Percentiles rank a stretch among this genome's conserved stretches.
phyloP scores from a whole-genome alignment of 1,139 yeast genomes.

The Saccharomycopsis hybrid region DNA sequence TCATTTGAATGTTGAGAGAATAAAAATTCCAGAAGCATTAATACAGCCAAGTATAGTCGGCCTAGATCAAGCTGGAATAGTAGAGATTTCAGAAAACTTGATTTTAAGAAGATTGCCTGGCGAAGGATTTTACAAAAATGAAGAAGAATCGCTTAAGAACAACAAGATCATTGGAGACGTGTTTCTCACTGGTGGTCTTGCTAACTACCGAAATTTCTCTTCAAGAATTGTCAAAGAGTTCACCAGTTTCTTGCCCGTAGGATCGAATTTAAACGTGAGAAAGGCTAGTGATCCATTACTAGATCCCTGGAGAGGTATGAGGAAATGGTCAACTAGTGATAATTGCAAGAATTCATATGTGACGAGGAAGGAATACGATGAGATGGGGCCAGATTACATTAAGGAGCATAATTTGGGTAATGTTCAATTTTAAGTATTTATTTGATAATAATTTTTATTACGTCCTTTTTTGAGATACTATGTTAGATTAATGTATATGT shows the following conservation, averaged over 20 bases:
- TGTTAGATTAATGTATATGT: too few species aligned
- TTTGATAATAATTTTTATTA: too few species aligned
- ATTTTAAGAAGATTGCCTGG: conserved; percentile 55
- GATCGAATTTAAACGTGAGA: conserved; percentile 54
- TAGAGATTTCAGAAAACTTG: conserved; percentile 68
- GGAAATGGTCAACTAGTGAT: conserved; percentile 56
- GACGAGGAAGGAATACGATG: conserved; percentile 70
- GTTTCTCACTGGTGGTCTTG: conserved; percentile 82
- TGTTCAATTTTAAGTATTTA: conserved; percentile 14
- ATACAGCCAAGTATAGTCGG: conserved; percentile 97
- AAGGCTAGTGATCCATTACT: conserved; percentile 59
- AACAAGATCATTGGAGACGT: conserved; percentile 47
- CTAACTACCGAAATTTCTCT: conserved; percentile 57
- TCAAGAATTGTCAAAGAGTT: conserved; percentile 64
- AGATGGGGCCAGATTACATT: conserved; percentile 83
- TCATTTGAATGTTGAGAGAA: conserved; percentile 84
- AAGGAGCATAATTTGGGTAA: conserved; percentile 85
- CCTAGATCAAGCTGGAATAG: conserved; percentile 86
- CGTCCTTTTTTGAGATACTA: too few species aligned
- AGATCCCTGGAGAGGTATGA: conserved; percentile 96
- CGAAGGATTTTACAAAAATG: conserved; percentile 35
- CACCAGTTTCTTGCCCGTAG: conserved; percentile 63
- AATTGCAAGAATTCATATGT: conserved; percentile 44
- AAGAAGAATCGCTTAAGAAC: conserved; percentile 27
- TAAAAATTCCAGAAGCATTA: conserved; percentile 83